Evolutionary conservation across 441 rosid species (phyloP).

Genomic region (Mallotus repandus): DNA sequence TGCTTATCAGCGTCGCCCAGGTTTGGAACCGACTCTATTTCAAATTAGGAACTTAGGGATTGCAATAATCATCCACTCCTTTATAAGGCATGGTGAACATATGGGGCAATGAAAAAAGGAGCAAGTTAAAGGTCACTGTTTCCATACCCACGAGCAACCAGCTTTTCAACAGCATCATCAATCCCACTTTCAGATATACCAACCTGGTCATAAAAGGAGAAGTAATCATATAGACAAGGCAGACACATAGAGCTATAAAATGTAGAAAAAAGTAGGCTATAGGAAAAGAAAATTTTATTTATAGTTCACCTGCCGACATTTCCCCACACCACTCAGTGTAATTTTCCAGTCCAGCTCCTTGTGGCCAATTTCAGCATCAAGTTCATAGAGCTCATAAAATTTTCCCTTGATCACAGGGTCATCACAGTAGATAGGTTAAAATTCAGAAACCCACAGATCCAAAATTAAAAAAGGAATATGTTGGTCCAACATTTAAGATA

Average conservation of each 20-base stretch:
- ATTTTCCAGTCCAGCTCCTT: slow-evolving; percentile 97
- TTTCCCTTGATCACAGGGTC: slow-evolving; percentile 56
- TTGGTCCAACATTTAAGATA: too few relatives aligned
- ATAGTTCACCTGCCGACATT: slow-evolving; percentile 84
- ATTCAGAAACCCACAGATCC: neutral
- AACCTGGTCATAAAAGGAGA: slow-evolving; percentile 49
- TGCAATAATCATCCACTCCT: neutral
- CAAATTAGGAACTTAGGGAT: neutral
- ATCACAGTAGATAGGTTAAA: slow-evolving; percentile 8
- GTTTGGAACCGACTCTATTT: neutral
- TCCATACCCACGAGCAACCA: slow-evolving; percentile 90
- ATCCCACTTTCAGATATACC: slow-evolving; percentile 89
- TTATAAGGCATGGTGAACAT: neutral
- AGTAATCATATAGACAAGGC: neutral
- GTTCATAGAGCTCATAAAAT: slow-evolving; percentile 93
- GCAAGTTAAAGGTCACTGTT: slow-evolving; percentile 2
- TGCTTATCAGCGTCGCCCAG: neutral
- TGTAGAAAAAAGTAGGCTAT: neutral
- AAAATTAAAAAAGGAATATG: neutral
- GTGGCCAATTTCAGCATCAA: slow-evolving; percentile 97
- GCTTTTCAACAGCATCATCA: slow-evolving; percentile 88
- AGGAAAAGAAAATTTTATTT: slow-evolving; percentile 12
- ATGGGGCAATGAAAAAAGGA: neutral
- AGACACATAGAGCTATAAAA: neutral
- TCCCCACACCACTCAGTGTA: slow-evolving; percentile 90